Evolutionary conservation across 2,329 filamentous ascomycete species (phyloP).

Genomic region (Aspergillus pseudotamarii): DNA sequence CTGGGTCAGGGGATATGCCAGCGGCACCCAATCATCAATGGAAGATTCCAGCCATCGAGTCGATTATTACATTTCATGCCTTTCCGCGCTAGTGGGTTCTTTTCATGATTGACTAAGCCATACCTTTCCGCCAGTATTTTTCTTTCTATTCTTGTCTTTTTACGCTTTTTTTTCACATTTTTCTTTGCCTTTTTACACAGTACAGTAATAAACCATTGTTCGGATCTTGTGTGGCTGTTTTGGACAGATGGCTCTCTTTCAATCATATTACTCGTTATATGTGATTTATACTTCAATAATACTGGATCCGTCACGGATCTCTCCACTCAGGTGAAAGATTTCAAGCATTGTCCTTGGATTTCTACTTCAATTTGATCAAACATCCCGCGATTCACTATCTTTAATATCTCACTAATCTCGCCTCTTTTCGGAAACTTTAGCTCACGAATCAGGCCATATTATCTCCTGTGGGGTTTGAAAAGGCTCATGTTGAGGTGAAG

Average conservation of each 20-base stretch:
- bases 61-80: background rate
- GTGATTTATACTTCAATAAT: background rate
- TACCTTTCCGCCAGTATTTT: background rate
- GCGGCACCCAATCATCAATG: background rate
- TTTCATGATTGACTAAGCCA: background rate
- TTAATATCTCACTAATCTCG: background rate
- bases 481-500: background rate
- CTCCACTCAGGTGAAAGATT: background rate
- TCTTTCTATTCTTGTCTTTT: background rate
- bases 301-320: background rate
- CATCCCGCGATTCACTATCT: background rate
- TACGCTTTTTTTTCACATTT: slow-evolving; percentile 2
- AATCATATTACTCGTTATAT: background rate
- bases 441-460: background rate
- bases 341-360: background rate
- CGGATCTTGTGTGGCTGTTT: background rate
- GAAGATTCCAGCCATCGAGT: background rate
- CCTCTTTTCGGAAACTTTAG: background rate
- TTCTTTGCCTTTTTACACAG: background rate
- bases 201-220: background rate
- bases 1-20: background rate
- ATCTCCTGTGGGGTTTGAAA: background rate
- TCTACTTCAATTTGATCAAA: background rate
- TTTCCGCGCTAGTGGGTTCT: background rate
- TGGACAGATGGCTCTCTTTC: background rate